Conservation (phyloP, 345 rosid genomes). For the Lepidium didymum region DNA sequence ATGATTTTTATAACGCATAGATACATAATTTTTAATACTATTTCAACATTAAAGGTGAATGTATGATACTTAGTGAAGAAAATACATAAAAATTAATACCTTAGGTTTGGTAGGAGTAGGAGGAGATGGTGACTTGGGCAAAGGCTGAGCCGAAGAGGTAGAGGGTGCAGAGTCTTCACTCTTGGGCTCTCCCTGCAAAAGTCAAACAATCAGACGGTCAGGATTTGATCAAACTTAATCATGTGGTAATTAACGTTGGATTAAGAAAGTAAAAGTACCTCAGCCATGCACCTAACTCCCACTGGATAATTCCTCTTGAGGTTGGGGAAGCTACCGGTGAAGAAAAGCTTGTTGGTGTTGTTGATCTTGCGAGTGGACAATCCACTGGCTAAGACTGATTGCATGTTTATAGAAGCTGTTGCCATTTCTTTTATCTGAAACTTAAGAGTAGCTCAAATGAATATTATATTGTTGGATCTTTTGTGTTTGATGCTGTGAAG, state of each 20-base stretch:
- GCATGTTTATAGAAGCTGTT: constrained; percentile 31
- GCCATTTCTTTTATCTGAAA: constrained; percentile 30
- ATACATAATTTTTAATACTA: too few species aligned
- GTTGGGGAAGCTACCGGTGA: constrained; percentile 12
- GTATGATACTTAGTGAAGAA: background rate
- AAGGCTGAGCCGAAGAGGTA: constrained; percentile 20
- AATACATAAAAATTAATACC: background rate
- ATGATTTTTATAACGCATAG: too few species aligned
- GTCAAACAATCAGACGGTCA: background rate
- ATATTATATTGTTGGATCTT: background rate
- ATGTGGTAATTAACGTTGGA: background rate
- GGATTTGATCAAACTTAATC: background rate
- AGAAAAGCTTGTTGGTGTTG: constrained; percentile 6
- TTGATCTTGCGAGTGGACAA: constrained; percentile 17
- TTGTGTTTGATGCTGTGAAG: background rate
- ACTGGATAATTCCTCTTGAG: constrained; percentile 19
- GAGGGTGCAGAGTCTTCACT: constrained; percentile 23
- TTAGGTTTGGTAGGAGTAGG: constrained; percentile 25
- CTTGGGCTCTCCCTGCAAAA: constrained; percentile 14
- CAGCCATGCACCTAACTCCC: constrained; percentile 39
- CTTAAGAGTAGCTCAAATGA: background rate
- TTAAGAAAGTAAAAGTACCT: constrained; percentile 22
- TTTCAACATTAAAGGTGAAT: too few species aligned
- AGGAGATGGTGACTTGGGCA: constrained; percentile 17
- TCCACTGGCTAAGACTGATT: constrained; percentile 33